phyloP scores from a whole-genome alignment of 495 filamentous ascomycete genomes.

The Trichoderma asperelloides region DNA sequence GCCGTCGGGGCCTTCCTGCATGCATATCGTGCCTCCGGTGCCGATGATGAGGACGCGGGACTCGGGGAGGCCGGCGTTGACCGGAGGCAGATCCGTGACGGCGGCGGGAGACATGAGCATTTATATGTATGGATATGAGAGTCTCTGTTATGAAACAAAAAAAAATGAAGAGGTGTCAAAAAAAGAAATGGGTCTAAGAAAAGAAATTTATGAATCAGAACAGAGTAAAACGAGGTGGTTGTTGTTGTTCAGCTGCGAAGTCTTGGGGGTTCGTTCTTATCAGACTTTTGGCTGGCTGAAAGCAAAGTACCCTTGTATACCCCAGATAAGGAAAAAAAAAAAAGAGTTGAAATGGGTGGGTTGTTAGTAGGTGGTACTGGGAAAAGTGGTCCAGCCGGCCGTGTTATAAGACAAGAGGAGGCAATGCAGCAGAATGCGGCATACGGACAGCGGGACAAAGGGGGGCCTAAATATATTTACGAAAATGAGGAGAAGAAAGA shows the following conservation, averaged over 20 bases:
- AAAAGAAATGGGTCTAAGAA: background rate
- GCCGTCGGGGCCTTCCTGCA: conserved; percentile 62
- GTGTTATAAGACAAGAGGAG: background rate
- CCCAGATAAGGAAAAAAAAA: conserved; percentile 3
- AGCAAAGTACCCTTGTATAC: background rate
- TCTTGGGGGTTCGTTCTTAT: background rate
- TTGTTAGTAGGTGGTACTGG: background rate
- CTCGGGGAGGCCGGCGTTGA: conserved; percentile 39
- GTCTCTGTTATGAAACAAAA: background rate
- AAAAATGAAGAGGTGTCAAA: background rate
- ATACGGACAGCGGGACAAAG: background rate
- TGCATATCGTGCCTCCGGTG: conserved; percentile 95
- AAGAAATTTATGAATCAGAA: background rate
- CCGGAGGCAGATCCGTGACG: background rate
- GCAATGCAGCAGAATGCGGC: background rate
- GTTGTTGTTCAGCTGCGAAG: too few species aligned
- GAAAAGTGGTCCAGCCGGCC: background rate
- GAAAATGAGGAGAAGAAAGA: background rate
- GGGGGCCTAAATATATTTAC: too few species aligned
- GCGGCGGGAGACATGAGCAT: background rate
- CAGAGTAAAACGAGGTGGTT: background rate
- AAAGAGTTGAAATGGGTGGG: background rate
- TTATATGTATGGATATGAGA: background rate
- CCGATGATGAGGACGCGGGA: conserved; percentile 82
- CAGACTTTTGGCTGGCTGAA: background rate